These are phyloP conservation scores for Chaetomium sp. DNA, from an alignment of 2,329 filamentous ascomycete species.

Conservation along the genomic window DNA sequence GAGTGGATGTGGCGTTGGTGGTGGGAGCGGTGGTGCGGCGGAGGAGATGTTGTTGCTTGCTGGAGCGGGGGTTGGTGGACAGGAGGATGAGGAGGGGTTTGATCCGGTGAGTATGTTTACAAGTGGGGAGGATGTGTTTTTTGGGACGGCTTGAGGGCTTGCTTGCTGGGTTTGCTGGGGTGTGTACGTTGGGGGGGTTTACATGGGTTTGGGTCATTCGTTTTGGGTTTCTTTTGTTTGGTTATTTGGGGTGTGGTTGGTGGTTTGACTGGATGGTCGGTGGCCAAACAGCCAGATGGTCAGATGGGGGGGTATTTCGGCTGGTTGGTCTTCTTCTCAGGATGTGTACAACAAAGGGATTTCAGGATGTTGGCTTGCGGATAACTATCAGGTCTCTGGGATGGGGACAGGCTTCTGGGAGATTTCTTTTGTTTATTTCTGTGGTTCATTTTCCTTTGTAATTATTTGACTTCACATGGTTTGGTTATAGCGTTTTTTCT, in stretches of 20 bases:
- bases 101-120: conserved; percentile 45
- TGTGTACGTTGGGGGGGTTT: not conserved
- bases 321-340: not conserved
- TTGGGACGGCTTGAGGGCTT: conserved; percentile 29
- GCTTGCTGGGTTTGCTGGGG: not conserved
- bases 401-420: not conserved
- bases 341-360: not conserved
- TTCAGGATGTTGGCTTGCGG: not conserved
- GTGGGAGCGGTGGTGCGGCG: not conserved
- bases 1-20: conserved; percentile 19
- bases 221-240: not conserved
- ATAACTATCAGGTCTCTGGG: not conserved
- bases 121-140: conserved; percentile 47
- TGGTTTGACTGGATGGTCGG: not conserved
- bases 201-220: not conserved
- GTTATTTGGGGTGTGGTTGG: not conserved
- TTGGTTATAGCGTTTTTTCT: not conserved
- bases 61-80: conserved; percentile 20
- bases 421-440: not conserved
- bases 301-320: too few species aligned
- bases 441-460: too few species aligned
- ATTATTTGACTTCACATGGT: too few species aligned
- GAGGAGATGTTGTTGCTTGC: conserved; percentile 39
- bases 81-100: conserved; percentile 38
- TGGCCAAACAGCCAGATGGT: not conserved